These are phyloP conservation scores for Viola pubescens DNA, from an alignment of 441 rosid species.

Conservation along the genomic window DNA sequence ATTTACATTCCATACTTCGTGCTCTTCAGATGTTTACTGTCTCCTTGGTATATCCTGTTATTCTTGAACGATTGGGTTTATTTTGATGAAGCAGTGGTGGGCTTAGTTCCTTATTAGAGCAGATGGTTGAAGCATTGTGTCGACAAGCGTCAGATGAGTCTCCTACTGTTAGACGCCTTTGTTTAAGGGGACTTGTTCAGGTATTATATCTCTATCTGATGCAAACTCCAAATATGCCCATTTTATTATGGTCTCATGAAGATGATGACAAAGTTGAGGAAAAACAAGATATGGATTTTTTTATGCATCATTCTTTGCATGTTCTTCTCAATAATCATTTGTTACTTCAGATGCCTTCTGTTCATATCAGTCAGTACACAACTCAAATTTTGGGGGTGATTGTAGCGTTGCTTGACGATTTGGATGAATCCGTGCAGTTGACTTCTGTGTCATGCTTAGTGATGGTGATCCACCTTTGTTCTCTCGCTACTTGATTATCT, in stretches of 20 bases:
- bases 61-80: slow-evolving; percentile 8
- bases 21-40: not conserved
- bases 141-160: slow-evolving; percentile 95
- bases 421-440: slow-evolving; percentile 84
- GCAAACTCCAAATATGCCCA: not conserved
- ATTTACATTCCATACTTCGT: not conserved
- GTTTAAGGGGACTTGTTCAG: slow-evolving; percentile 94
- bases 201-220: slow-evolving; percentile 26
- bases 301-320: not conserved
- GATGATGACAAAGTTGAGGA: not conserved
- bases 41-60: slow-evolving; percentile 6
- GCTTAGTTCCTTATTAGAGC: slow-evolving; percentile 67
- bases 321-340: slow-evolving; percentile 10
- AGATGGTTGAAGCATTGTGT: slow-evolving; percentile 94
- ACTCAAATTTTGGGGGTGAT: slow-evolving; percentile 85
- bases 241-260: slow-evolving; percentile 11
- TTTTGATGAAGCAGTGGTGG: slow-evolving; percentile 59
- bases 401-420: slow-evolving; percentile 87
- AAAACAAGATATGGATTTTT: not conserved
- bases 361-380: slow-evolving; percentile 69
- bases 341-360: slow-evolving; percentile 69
- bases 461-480: slow-evolving; percentile 38
- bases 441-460: slow-evolving; percentile 92
- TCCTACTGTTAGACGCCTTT: slow-evolving; percentile 90
- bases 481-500: slow-evolving; percentile 10